Conservation (phyloP, 495 filamentous ascomycete species). For the Neurospora africana region DNA sequence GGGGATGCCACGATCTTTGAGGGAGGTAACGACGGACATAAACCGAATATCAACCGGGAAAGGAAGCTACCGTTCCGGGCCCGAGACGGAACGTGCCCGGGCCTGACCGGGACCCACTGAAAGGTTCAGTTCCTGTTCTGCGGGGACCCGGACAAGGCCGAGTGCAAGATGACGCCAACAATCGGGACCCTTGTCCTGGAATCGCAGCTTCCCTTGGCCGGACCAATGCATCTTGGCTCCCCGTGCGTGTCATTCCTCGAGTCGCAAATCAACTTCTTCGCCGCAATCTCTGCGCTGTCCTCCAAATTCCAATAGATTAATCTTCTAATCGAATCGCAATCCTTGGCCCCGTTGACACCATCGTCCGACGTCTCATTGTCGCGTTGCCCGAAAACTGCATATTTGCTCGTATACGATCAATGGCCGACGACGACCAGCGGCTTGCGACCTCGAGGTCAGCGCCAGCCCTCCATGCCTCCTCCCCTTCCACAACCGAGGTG, state of each 20-base stretch:
- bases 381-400: neutral
- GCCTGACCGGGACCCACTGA: neutral
- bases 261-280: neutral
- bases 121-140: neutral
- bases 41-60: neutral
- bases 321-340: neutral
- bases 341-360: neutral
- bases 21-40: neutral
- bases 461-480: neutral
- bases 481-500: neutral
- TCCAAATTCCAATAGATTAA: neutral
- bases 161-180: neutral
- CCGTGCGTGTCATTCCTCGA: neutral
- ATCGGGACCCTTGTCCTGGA: neutral
- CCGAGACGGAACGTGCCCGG: neutral
- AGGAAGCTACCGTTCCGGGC: neutral
- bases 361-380: neutral
- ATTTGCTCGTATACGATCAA: neutral
- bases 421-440: neutral
- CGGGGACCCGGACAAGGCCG: neutral
- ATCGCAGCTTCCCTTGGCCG: neutral
- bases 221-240: neutral
- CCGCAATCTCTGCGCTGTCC: neutral
- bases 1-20: neutral
- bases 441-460: neutral